Percentiles rank a stretch among this genome's conserved stretches.
Evolutionary conservation across 2,329 filamentous ascomycete genomes (phyloP).

Genomic region (Talaromyces atroroseus): DNA sequence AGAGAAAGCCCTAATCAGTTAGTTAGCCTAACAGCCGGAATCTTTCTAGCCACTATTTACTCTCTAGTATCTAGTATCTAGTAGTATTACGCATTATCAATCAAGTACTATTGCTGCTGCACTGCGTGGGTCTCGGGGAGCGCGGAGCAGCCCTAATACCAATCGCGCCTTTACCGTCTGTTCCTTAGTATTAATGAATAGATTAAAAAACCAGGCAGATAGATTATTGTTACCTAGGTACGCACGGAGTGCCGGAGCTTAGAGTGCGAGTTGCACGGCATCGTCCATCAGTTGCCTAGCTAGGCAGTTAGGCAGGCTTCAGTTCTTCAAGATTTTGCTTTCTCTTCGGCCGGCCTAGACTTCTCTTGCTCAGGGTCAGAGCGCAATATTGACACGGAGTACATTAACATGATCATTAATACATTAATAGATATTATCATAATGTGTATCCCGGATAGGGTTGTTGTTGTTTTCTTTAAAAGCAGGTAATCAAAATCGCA

Average conservation of each 20-base stretch:
- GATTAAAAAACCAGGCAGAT: no score
- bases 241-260: background rate
- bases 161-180: slow-evolving; percentile 3
- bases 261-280: no score
- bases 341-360: background rate
- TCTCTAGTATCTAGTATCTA: background rate
- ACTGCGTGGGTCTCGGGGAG: slow-evolving; percentile 7
- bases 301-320: background rate
- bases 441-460: background rate
- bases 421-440: no score
- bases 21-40: background rate
- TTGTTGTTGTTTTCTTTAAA: background rate
- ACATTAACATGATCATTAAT: background rate
- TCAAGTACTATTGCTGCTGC: background rate
- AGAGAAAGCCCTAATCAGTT: background rate
- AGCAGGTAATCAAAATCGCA: background rate
- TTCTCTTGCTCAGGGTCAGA: no score
- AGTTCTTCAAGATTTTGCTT: background rate
- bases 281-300: background rate
- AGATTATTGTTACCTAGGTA: background rate
- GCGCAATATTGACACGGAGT: background rate
- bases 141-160: slow-evolving; percentile 14
- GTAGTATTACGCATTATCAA: background rate
- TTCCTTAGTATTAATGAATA: background rate
- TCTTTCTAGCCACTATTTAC: background rate